These are phyloP conservation scores for Camellia sinensis DNA, from an alignment of 148 eudicot genomes.

Conservation along the genomic window DNA sequence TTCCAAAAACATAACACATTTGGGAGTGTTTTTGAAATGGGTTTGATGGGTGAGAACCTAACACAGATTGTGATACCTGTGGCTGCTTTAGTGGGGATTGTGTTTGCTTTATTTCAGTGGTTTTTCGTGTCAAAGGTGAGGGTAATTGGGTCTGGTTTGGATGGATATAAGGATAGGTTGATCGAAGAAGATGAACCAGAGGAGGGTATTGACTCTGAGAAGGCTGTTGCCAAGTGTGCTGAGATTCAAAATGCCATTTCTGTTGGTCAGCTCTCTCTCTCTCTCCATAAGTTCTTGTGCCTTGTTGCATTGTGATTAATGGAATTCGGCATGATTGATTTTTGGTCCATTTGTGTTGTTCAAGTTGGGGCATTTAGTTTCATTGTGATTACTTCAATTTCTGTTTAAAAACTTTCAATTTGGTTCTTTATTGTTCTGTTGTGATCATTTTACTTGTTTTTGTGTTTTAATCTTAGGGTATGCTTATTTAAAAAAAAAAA, in stretches of 20 bases:
- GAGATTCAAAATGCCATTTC: slow-evolving; percentile 21
- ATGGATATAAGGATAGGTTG: slow-evolving; percentile 14
- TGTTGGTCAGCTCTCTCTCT: slow-evolving; percentile 12
- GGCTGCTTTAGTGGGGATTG: slow-evolving; percentile 13
- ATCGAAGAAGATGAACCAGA: slow-evolving; percentile 20
- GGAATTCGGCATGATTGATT: not conserved
- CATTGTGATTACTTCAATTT: not conserved
- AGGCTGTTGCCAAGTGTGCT: slow-evolving; percentile 19
- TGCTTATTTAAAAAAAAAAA: not conserved
- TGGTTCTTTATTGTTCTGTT: slow-evolving; percentile 1
- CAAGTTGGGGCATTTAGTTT: not conserved
- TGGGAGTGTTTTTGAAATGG: slow-evolving; percentile 2
- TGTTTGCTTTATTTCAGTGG: slow-evolving; percentile 17
- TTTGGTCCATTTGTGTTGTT: not conserved
- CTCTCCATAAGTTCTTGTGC: not conserved
- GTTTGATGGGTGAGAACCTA: slow-evolving; percentile 8
- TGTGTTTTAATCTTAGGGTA: not conserved
- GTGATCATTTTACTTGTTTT: not conserved
- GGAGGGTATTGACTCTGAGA: slow-evolving; percentile 16
- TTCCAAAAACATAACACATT: not conserved
- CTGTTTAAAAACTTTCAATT: not conserved
- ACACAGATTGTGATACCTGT: slow-evolving; percentile 16
- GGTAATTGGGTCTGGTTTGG: slow-evolving; percentile 14
- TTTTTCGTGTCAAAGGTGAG: slow-evolving; percentile 13
- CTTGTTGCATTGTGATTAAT: not conserved